Percentiles rank a stretch among this genome's conserved stretches.
These are phyloP conservation scores for Arachis stenosperma DNA, from an alignment of 306 rosid genomes.

Conservation along the genomic window DNA sequence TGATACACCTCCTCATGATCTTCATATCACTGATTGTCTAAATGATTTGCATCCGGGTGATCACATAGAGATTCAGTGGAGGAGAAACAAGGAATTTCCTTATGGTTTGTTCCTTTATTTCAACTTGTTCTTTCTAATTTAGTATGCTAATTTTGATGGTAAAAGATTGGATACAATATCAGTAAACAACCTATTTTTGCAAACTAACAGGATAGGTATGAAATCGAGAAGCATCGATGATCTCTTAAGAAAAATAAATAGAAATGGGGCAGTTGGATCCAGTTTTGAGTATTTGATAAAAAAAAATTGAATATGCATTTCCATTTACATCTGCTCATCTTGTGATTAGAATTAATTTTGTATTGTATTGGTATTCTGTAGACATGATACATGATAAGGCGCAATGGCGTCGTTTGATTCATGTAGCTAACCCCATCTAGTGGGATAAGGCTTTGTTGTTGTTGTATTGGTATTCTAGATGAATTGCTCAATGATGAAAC, in stretches of 20 bases:
- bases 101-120: constrained; percentile 69
- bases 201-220: constrained; percentile 9
- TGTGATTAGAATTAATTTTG: neutral
- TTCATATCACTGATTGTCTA: constrained; percentile 79
- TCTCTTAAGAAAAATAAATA: constrained; percentile 6
- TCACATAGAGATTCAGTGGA: constrained; percentile 94
- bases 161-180: constrained; percentile 5
- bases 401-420: no score
- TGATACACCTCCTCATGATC: constrained; percentile 75
- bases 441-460: neutral
- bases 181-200: neutral
- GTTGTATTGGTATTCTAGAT: neutral
- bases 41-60: constrained; percentile 77
- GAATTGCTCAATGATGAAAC: constrained; percentile 36
- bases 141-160: constrained; percentile 2
- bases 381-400: no score
- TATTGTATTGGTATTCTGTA: neutral
- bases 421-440: no score
- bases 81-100: constrained; percentile 92
- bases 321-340: constrained; percentile 34
- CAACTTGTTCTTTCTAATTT: constrained; percentile 18
- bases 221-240: neutral
- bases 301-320: constrained; percentile 29
- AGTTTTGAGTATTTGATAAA: constrained; percentile 15
- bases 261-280: constrained; percentile 12